Evolutionary conservation across 2,329 filamentous ascomycete species (phyloP).

Genomic region (Shiraia sp.): DNA sequence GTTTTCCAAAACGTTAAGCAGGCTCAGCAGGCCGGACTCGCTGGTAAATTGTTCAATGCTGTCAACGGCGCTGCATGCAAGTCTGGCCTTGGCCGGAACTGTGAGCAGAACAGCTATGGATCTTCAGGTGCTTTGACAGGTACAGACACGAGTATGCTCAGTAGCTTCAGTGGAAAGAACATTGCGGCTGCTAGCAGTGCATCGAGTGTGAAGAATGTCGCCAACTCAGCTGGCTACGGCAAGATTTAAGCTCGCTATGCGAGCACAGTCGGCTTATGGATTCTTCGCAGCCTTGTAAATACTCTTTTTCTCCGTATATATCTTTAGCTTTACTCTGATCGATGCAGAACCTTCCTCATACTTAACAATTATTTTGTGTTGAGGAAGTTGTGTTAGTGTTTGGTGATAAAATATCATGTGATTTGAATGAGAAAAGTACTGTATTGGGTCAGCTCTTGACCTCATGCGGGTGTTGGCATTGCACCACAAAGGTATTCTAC

Average conservation of each 20-base stretch:
- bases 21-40: constrained; percentile 46
- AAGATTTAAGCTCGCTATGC: too few species aligned
- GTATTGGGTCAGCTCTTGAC: too few species aligned
- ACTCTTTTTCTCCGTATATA: too few species aligned
- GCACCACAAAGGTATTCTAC: constrained; percentile 1
- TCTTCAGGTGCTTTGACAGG: constrained; percentile 31
- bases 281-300: too few species aligned
- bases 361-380: too few species aligned
- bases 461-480: too few species aligned
- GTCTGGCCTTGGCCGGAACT: constrained; percentile 53
- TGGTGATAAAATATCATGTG: too few species aligned
- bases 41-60: constrained; percentile 48
- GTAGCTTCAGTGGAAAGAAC: constrained; percentile 58
- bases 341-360: too few species aligned
- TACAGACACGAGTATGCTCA: constrained; percentile 54
- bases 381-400: too few species aligned
- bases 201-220: constrained; percentile 17
- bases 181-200: constrained; percentile 50
- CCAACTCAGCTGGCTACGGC: constrained; percentile 29
- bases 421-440: too few species aligned
- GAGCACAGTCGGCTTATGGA: too few species aligned
- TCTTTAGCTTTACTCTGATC: too few species aligned
- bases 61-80: constrained; percentile 47
- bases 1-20: constrained; percentile 59
- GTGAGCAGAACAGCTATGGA: constrained; percentile 53